These are phyloP conservation scores for Thelonectria olida DNA, from an alignment of 2,329 filamentous ascomycete species.

Conservation along the genomic window DNA sequence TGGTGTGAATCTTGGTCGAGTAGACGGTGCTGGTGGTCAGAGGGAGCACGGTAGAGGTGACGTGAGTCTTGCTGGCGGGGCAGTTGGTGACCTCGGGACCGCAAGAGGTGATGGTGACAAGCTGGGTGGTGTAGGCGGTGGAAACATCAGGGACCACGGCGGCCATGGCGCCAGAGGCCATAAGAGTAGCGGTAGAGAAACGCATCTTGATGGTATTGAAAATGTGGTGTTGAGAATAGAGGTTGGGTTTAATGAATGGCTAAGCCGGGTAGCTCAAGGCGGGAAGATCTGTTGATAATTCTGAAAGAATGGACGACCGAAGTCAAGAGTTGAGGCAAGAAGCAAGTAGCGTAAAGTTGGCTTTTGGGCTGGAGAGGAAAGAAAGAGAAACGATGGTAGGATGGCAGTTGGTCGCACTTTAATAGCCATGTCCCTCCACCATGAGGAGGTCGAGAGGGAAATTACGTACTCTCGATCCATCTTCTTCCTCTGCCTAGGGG, in stretches of 20 bases:
- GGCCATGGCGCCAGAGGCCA: constrained; percentile 50
- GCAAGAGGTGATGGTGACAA: constrained; percentile 71
- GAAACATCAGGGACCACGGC: constrained; percentile 46
- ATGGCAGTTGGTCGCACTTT: constrained; percentile 55
- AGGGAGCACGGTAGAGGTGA: constrained; percentile 43
- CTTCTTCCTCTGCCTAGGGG: constrained; percentile 32
- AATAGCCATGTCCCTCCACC: constrained; percentile 49
- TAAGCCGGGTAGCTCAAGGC: constrained; percentile 41
- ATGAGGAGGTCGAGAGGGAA: constrained; percentile 34
- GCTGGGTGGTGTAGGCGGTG: constrained; percentile 66
- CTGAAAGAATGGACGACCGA: constrained; percentile 67
- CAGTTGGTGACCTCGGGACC: constrained; percentile 44
- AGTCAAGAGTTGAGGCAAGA: constrained; percentile 57
- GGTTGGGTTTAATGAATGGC: constrained; percentile 36
- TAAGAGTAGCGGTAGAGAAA: constrained; percentile 64
- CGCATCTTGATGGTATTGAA: constrained; percentile 64
- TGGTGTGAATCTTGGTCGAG: constrained; percentile 66
- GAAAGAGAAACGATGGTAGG: constrained; percentile 38
- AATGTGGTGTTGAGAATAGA: constrained; percentile 34
- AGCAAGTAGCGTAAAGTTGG: constrained; percentile 50
- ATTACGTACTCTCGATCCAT: constrained; percentile 36
- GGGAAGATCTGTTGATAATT: constrained; percentile 36
- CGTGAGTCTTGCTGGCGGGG: constrained; percentile 36
- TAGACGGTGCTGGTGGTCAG: constrained; percentile 62
- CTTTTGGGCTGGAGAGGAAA: constrained; percentile 54